Base-by-base conservation (phyloP, 2,329 filamentous ascomycete species). In the Magnaporthiopsis rhizophila region DNA sequence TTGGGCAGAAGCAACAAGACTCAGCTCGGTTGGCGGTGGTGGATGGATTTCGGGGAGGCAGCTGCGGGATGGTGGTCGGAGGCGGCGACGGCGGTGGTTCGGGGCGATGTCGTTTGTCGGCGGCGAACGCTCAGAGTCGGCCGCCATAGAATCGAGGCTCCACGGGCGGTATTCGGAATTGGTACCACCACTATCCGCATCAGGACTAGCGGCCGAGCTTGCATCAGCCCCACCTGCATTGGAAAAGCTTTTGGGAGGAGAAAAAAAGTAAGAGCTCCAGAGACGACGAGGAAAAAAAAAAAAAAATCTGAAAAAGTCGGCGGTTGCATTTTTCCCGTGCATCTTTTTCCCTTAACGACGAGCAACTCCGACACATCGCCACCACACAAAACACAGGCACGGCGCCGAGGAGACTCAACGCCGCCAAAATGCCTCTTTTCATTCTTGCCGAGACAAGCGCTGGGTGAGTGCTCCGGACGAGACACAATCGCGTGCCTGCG, bases 381-480 rank as follows among this genome's bases (percentile, higher is more conserved):
- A n/a, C 45, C 45, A 53, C 45, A 53, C 45, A 53, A 21, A 21
- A 53, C 45, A 53, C 45, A 53, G 45, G 45, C 45, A 53, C 3
- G 45, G 45, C 18, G 45, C 21, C 58, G 58, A 21, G 58, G 63
- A 67, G 62, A 59, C 63, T 63, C 57, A 45, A 63, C 64, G 60
- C 71, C 69, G 70, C 72, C 78, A 86, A 70, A 69, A 95, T 95
- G 90, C 89, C 90, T 80, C 87, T 95, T 76, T 96, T 96, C 80
- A 90, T 97, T 80, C 88, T 97, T 72, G 89, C 89, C 74, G 93
- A 97, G 81, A 97, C 93, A 77, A 91, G 91, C 79, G 93, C 93
- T 77, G 85, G 84, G 84, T 87, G 78, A 80, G 83, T 81, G 64
- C 45, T 21, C 45, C n/a, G 45, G n/a, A 53, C 45, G 65, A 63